Evolutionary conservation across 2,329 filamentous ascomycete genomes (phyloP).

Genomic region (Sclerotinia nivalis): DNA sequence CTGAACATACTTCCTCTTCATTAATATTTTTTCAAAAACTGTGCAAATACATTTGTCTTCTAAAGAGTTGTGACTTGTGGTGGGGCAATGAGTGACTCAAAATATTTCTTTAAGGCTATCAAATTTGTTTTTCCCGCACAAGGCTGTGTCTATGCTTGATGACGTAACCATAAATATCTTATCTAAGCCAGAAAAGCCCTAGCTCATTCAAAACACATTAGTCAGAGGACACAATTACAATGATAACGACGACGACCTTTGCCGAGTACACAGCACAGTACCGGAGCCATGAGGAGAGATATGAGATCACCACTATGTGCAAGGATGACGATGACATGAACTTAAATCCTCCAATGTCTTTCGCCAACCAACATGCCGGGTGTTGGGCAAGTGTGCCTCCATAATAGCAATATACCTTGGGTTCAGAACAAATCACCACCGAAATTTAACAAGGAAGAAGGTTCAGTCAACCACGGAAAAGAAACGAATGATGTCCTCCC

Average conservation of each 20-base stretch:
- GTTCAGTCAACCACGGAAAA: neutral
- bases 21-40: neutral
- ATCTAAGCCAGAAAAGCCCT: neutral
- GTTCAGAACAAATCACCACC: neutral
- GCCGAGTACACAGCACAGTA: neutral
- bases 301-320: neutral
- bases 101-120: slow-evolving; percentile 11
- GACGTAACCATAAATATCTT: neutral
- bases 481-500: too few species aligned
- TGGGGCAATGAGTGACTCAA: slow-evolving; percentile 14
- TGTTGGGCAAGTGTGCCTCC: neutral
- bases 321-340: too few species aligned
- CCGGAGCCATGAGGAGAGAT: neutral
- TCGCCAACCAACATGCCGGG: neutral
- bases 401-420: neutral
- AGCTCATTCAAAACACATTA: neutral
- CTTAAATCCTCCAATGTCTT: neutral
- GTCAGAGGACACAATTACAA: neutral
- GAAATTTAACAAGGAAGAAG: neutral
- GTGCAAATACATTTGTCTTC: slow-evolving; percentile 16
- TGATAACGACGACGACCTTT: neutral
- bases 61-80: slow-evolving; percentile 5
- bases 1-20: slow-evolving; percentile 34
- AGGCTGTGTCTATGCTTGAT: neutral
- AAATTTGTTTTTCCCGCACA: slow-evolving; percentile 7